These are phyloP conservation scores for Naematelia aurantialba DNA, from an alignment of 768 basidiomycete genomes.

Conservation along the genomic window DNA sequence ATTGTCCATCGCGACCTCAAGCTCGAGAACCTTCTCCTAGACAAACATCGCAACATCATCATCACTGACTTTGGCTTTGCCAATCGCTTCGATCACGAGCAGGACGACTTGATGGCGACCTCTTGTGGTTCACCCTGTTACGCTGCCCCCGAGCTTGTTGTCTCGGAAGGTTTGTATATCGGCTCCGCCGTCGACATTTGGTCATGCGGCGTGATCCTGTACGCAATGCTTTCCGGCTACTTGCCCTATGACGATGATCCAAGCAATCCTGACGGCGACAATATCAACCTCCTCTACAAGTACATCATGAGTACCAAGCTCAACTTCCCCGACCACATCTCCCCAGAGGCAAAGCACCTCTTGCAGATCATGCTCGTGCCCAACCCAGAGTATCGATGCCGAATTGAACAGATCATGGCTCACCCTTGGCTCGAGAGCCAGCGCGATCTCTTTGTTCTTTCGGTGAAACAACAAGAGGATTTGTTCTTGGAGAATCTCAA, in stretches of 20 bases:
- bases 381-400: conserved; percentile 75
- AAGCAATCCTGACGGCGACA: conserved; percentile 96
- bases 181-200: conserved; percentile 98
- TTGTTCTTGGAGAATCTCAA: conserved; percentile 80
- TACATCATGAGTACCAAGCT: conserved; percentile 97
- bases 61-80: conserved; percentile 99
- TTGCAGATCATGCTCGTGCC: conserved; percentile 91
- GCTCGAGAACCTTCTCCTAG: conserved; percentile 93
- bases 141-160: conserved; percentile 95
- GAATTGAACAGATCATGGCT: conserved; percentile 71
- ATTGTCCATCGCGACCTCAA: conserved; percentile 99
- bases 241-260: conserved; percentile 99
- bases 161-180: conserved; percentile 93
- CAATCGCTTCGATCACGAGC: conserved; percentile 87
- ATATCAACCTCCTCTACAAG: conserved; percentile 96
- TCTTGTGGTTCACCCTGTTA: conserved; percentile 97
- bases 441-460: conserved; percentile 61
- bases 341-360: conserved; percentile 73
- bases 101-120: conserved; percentile 97
- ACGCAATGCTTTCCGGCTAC: conserved; percentile 93
- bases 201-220: conserved; percentile 96
- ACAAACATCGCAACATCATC: conserved; percentile 95
- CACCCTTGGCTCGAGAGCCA: conserved; percentile 82
- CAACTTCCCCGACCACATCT: conserved; percentile 94
- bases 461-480: conserved; percentile 72